Evolutionary conservation across 108 stramenopile species (phyloP).

Genomic region (Fragilariopsis cylindrus): DNA sequence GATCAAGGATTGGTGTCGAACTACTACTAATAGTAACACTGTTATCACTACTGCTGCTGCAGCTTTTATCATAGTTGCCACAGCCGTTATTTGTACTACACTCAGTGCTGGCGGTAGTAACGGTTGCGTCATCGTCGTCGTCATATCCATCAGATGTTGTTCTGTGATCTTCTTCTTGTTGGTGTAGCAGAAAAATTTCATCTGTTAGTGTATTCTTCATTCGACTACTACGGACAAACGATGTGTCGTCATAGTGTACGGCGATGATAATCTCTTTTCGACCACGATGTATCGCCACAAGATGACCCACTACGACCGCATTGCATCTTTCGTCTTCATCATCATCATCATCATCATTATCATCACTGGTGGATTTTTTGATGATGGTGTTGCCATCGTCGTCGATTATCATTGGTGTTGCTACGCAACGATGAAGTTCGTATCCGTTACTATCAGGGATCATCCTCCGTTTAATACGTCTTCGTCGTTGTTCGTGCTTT

Average conservation of each 20-base stretch:
- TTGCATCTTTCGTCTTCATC: too few relatives aligned
- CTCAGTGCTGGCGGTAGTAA: background rate
- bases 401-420: too few relatives aligned
- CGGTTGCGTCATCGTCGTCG: conserved; percentile 6
- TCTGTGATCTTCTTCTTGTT: conserved; percentile 1
- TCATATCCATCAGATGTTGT: conserved; percentile 17
- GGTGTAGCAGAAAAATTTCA: background rate
- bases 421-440: background rate
- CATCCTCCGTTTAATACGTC: background rate
- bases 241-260: conserved; percentile 39
- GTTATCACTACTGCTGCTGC: background rate
- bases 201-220: too few relatives aligned
- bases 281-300: conserved; percentile 28
- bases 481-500: too few relatives aligned
- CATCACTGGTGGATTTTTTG: too few relatives aligned
- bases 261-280: conserved; percentile 39
- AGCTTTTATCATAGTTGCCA: background rate
- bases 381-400: too few relatives aligned
- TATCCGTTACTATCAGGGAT: background rate
- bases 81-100: background rate
- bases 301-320: conserved; percentile 39
- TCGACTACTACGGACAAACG: conserved; percentile 25
- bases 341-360: too few relatives aligned
- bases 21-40: conserved; percentile 24
- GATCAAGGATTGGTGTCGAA: background rate